Percentiles rank a stretch among this genome's conserved stretches.
Evolutionary conservation across 768 basidiomycete genomes (phyloP).

Genomic region (Xerocomus spinulosus): DNA sequence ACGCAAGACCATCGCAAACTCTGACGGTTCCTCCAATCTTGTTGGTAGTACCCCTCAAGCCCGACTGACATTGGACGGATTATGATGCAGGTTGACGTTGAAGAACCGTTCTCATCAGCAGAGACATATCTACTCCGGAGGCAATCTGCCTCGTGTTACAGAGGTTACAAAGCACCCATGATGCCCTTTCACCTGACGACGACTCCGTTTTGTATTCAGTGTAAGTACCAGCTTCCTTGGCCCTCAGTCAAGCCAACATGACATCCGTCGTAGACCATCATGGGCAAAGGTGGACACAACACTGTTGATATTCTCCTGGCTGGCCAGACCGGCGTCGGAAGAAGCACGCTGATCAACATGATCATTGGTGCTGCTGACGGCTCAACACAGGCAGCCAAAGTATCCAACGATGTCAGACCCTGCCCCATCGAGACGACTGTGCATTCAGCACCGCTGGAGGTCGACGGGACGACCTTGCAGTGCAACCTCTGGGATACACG

Average conservation of each 20-base stretch:
- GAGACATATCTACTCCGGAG: constrained; percentile 10
- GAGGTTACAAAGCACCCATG: constrained; percentile 4
- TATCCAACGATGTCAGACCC: constrained; percentile 24
- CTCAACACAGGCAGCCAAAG: constrained; percentile 13
- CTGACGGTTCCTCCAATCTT: too few relatives aligned
- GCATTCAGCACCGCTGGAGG: constrained; percentile 7
- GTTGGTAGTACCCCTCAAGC: too few relatives aligned
- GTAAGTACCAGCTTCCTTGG: constrained; percentile 3
- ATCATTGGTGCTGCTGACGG: constrained; percentile 13
- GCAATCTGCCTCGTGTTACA: constrained; percentile 20
- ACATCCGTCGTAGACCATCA: neutral
- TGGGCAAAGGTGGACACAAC: neutral
- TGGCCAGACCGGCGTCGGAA: constrained; percentile 28
- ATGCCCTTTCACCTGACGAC: constrained; percentile 4
- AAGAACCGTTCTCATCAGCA: too few relatives aligned
- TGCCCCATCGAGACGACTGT: constrained; percentile 21
- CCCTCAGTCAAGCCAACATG: neutral
- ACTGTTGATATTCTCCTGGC: constrained; percentile 19
- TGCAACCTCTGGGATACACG: constrained; percentile 24
- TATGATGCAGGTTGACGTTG: too few relatives aligned
- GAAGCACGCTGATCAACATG: constrained; percentile 27
- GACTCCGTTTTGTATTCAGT: neutral
- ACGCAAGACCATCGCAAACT: too few relatives aligned
- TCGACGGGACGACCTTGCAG: constrained; percentile 3
- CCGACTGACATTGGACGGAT: too few relatives aligned